These are phyloP conservation scores for Amanita subjunquillea DNA, from an alignment of 768 basidiomycete species.

Conservation along the genomic window DNA sequence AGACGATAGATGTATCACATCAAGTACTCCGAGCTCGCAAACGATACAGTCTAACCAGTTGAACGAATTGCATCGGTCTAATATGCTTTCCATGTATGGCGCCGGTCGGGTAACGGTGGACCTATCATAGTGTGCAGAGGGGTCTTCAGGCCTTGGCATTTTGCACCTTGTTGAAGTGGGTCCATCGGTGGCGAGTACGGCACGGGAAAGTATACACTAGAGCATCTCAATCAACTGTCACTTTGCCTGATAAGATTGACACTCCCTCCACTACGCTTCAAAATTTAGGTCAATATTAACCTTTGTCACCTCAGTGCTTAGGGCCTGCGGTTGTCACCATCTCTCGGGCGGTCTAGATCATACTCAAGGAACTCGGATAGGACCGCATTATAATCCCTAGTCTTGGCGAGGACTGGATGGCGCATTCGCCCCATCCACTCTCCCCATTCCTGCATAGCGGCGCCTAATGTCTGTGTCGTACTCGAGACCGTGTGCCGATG, in stretches of 20 bases:
- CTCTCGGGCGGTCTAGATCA: not conserved
- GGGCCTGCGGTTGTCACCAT: not conserved
- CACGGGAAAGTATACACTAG: not conserved
- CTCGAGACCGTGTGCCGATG: not conserved
- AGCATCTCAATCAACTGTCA: not conserved
- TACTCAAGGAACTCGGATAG: not conserved
- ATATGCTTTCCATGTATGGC: no score
- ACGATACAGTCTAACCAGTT: no score
- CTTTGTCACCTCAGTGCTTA: not conserved
- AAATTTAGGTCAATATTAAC: conserved; percentile 4
- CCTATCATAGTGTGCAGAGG: not conserved
- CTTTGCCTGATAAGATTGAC: conserved; percentile 3
- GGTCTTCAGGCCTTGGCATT: not conserved
- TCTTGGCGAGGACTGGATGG: not conserved
- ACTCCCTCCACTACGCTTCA: not conserved
- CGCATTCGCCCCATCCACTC: not conserved
- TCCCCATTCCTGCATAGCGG: not conserved
- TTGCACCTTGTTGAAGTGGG: not conserved
- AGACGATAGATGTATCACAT: no score
- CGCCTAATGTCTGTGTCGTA: not conserved
- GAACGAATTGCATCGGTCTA: no score
- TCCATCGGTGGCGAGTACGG: not conserved
- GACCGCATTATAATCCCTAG: conserved; percentile 1
- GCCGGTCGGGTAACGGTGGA: no score
- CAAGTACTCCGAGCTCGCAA: no score